Evolutionary conservation across 2,329 filamentous ascomycete species (phyloP).

Genomic region (Plectosphaerella sp.): DNA sequence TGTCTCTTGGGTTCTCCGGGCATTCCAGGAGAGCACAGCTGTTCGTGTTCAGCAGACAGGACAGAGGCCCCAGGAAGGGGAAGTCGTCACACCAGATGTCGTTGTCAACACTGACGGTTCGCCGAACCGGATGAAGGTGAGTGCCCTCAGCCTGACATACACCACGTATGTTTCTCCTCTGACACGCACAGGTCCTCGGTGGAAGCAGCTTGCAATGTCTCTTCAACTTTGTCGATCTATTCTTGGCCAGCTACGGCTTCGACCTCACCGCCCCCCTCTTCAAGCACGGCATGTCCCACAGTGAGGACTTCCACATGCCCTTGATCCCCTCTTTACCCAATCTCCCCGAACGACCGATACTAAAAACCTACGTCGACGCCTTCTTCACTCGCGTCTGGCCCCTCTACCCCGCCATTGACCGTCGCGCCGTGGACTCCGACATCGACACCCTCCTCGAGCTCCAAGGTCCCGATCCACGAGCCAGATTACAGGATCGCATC

Average conservation of each 20-base stretch:
- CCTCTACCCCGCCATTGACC: constrained; percentile 15
- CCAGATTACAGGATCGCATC: neutral
- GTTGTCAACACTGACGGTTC: constrained; percentile 17
- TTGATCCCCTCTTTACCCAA: constrained; percentile 8
- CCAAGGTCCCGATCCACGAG: neutral
- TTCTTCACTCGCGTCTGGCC: constrained; percentile 16
- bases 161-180: too few relatives aligned
- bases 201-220: constrained; percentile 18
- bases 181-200: constrained; percentile 5
- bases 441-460: constrained; percentile 3
- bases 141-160: neutral
- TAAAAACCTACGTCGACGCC: constrained; percentile 8
- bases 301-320: constrained; percentile 16
- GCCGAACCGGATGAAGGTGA: constrained; percentile 13
- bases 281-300: constrained; percentile 16
- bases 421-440: constrained; percentile 7
- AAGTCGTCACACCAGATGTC: constrained; percentile 12
- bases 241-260: constrained; percentile 14
- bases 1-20: too few relatives aligned
- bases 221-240: constrained; percentile 17
- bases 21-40: too few relatives aligned
- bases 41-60: too few relatives aligned
- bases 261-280: constrained; percentile 14
- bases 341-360: constrained; percentile 5
- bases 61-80: too few relatives aligned